phyloP scores from a whole-genome alignment of 1,284 basidiomycete species.

The Malassezia sympodialis region DNA sequence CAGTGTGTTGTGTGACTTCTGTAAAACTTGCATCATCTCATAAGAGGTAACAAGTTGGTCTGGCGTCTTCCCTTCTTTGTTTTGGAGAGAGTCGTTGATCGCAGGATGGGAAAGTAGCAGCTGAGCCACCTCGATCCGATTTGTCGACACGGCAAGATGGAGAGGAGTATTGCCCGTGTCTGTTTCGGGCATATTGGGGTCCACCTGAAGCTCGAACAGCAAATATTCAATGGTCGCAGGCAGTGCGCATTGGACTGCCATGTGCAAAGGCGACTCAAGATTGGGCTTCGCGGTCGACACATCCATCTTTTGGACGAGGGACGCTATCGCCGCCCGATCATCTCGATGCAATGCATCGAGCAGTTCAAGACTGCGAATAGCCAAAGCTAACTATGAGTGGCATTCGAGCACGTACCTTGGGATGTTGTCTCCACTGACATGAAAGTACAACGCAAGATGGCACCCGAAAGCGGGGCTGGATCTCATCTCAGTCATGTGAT shows the following conservation, averaged over 20 bases:
- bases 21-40: constrained; percentile 61
- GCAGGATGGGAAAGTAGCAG: constrained; percentile 53
- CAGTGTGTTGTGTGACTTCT: constrained; percentile 70
- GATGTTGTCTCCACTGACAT: background rate
- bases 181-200: constrained; percentile 38
- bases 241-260: constrained; percentile 73
- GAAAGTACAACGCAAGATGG: background rate
- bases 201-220: constrained; percentile 59
- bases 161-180: constrained; percentile 63
- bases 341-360: constrained; percentile 59
- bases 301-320: constrained; percentile 38
- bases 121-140: constrained; percentile 62
- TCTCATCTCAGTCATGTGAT: background rate
- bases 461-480: background rate
- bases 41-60: constrained; percentile 61
- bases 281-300: constrained; percentile 16
- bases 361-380: constrained; percentile 61
- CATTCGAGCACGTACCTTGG: background rate
- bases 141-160: constrained; percentile 73
- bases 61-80: constrained; percentile 62
- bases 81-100: constrained; percentile 69
- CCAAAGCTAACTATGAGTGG: background rate
- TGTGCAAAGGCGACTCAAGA: constrained; percentile 58
- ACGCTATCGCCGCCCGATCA: constrained; percentile 25
- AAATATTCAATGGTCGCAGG: constrained; percentile 55